phyloP scores from a whole-genome alignment of 441 rosid species.

The Gossypium davidsonii region DNA sequence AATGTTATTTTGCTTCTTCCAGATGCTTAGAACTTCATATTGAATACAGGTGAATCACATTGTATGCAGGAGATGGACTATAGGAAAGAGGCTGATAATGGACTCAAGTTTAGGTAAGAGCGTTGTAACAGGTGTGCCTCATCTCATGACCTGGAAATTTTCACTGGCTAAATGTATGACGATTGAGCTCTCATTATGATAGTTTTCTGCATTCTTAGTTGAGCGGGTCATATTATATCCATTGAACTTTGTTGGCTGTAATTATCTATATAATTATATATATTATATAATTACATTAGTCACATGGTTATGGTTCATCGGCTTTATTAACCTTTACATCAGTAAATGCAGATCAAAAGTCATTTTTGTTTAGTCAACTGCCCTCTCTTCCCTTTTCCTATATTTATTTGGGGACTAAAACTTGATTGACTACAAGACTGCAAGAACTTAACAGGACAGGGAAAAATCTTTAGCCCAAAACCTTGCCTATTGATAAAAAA shows the following conservation, averaged over 20 bases:
- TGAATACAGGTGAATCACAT: constrained; percentile 98
- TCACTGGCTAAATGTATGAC: neutral
- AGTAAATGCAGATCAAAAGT: neutral
- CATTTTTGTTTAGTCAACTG: neutral
- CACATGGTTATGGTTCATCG: neutral
- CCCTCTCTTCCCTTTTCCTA: neutral
- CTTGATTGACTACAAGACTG: neutral
- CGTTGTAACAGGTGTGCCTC: constrained; percentile 2
- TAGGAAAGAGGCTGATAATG: constrained; percentile 79
- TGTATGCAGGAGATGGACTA: constrained; percentile 99
- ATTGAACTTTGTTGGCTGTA: neutral
- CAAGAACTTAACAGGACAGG: neutral
- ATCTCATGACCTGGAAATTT: neutral
- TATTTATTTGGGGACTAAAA: neutral
- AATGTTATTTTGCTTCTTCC: constrained; percentile 20
- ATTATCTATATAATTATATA: neutral
- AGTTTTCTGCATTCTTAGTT: neutral
- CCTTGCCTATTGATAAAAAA: neutral
- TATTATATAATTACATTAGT: neutral
- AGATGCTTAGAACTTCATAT: constrained; percentile 85
- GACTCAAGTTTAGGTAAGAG: constrained; percentile 76
- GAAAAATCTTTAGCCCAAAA: constrained; percentile 4
- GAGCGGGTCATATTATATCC: neutral
- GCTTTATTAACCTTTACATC: neutral
- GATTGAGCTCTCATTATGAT: neutral